Conservation (phyloP, 169 alveolate species). For the Plasmodium inui region DNA sequence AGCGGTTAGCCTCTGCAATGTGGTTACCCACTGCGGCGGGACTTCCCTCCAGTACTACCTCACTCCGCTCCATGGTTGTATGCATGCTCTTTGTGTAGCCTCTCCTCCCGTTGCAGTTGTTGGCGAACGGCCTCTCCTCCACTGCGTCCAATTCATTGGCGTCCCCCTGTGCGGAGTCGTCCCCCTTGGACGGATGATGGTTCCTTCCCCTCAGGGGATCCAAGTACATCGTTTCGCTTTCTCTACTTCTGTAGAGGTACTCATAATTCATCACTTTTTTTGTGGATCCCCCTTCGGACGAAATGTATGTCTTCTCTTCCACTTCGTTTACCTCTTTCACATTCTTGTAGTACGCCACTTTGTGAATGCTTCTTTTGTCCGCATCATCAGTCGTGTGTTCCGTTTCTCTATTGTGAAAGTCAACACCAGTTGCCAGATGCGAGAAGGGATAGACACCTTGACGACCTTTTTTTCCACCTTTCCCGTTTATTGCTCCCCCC, state of each 20-base stretch:
- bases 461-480: background rate
- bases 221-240: conserved; percentile 1
- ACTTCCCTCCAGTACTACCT: background rate
- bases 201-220: background rate
- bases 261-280: conserved; percentile 10
- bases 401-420: background rate
- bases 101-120: background rate
- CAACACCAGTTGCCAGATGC: background rate
- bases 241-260: background rate
- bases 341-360: conserved; percentile 5
- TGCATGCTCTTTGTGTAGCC: background rate
- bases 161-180: background rate
- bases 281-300: background rate
- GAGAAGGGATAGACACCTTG: background rate
- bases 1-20: background rate
- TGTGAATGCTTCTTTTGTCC: background rate
- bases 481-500: background rate
- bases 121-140: background rate
- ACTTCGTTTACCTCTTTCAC: background rate
- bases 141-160: background rate
- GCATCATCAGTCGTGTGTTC: background rate
- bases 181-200: background rate
- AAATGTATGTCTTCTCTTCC: background rate
- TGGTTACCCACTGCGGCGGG: background rate
- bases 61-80: background rate